Base-by-base conservation (phyloP, 2,329 filamentous ascomycete species). In the Cladosporium colombiae region DNA sequence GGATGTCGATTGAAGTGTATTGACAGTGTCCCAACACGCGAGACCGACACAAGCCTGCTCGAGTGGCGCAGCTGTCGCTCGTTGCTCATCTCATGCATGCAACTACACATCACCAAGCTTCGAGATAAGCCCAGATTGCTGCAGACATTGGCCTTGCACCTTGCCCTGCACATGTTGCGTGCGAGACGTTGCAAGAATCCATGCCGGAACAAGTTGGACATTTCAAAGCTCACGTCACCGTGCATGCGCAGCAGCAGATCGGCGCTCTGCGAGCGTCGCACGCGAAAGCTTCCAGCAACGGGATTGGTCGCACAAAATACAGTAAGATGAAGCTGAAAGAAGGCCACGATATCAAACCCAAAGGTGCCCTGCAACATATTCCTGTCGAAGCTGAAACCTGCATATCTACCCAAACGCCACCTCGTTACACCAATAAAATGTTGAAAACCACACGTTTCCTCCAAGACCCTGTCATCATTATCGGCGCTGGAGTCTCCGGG, bases 401-500 rank as follows among this genome's bases (percentile, higher is more conserved):
- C 52, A 31, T 55, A 21, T 21, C n/a, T 57, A 57, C n/a, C n/a
- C 31, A 23, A 21, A 25, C 31, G 33, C 6, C 31, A 16, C 21
- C 55, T 23, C 14, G 14, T 57, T 33, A 44, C 35, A 52, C 29
- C 59, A 62, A 62, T 52, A n/a, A 40, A 44, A 63, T 63, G 61
- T 63, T 50, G 50, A 63, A 21, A 11, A 8, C 46, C 3, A n/a
- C 33, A 11, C 18, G 49, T 5, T 40, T 33, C 29, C 31, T 29
- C 14, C 33, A 23, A 27, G 29, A 62, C 44, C 61, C 61, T 33
- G 57, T 71, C 27, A 65, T 72, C 18, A 69, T 72, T 58, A 65
- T 70, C n/a, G 68, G 68, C 31, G 68, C 67, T 35, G 70, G 70
- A 2, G 69, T 70, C 50, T 56, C 65, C 27, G 70, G 70, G 13